Percentiles rank a stretch among this genome's conserved stretches.
Conservation (phyloP, 2,329 filamentous ascomycete species). For the Xylaria sp. region DNA sequence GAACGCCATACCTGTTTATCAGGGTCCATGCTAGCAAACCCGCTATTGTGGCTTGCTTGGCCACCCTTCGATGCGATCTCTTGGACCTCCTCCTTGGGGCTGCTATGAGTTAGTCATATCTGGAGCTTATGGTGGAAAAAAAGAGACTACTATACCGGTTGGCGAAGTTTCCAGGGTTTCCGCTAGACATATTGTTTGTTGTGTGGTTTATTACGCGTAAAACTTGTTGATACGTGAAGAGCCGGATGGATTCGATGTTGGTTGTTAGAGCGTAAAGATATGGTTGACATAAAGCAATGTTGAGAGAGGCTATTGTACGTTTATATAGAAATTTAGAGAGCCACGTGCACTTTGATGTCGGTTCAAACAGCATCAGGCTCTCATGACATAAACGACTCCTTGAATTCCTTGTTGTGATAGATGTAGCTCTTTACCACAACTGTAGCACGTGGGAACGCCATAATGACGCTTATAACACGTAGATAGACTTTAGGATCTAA, state of each 20-base stretch:
- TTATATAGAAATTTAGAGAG: background rate
- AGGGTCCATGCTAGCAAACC: conserved; percentile 18
- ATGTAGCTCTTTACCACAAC: background rate
- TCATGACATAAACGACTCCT: background rate
- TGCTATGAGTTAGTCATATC: background rate
- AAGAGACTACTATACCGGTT: conserved; percentile 10
- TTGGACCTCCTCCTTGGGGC: conserved; percentile 24
- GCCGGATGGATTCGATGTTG: background rate
- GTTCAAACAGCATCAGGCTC: background rate
- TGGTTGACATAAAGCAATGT: background rate
- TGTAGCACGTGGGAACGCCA: background rate
- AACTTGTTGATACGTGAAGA: background rate
- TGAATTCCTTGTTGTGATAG: background rate
- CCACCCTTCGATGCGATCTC: conserved; percentile 21
- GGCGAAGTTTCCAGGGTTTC: conserved; percentile 24
- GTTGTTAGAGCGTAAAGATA: background rate
- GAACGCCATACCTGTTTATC: conserved; percentile 11
- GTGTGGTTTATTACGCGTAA: background rate
- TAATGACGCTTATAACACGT: background rate
- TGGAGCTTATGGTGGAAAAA: no score
- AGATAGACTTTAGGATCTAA: background rate
- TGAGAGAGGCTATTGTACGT: background rate
- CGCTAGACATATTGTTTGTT: conserved; percentile 4
- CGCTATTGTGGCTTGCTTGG: conserved; percentile 10
- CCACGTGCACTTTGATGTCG: background rate